These are phyloP conservation scores for Corynascus novoguineensis DNA, from an alignment of 495 filamentous ascomycete genomes.

Conservation along the genomic window DNA sequence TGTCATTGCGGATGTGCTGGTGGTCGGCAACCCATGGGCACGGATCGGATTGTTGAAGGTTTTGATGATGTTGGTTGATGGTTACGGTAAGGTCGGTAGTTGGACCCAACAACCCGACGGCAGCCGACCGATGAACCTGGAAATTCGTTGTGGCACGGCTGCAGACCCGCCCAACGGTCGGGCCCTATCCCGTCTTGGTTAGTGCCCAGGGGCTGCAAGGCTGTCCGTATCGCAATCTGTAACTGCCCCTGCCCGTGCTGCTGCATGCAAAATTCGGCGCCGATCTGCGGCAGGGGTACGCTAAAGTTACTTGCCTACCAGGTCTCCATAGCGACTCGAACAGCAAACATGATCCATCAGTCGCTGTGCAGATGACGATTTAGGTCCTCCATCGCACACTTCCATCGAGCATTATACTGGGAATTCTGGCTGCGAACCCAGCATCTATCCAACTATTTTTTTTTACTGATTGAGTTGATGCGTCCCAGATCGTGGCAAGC, in stretches of 20 bases:
- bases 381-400: no score
- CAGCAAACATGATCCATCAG: no score
- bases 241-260: no score
- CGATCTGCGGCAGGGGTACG: not conserved
- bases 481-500: not conserved
- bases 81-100: not conserved
- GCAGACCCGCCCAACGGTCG: not conserved
- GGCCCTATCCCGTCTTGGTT: not conserved
- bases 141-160: not conserved
- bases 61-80: not conserved
- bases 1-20: conserved; percentile 16
- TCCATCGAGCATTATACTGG: no score
- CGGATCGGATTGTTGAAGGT: not conserved
- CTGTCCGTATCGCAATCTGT: no score
- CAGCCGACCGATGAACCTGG: not conserved
- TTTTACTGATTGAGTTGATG: not conserved
- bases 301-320: no score
- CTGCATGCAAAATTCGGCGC: conserved; percentile 4
- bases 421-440: no score
- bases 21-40: conserved; percentile 13
- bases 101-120: not conserved
- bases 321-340: no score
- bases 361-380: no score
- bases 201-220: no score
- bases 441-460: no score